Evolutionary conservation across 345 rosid genomes (phyloP).

Genomic region (Eucalyptus pauciflora): DNA sequence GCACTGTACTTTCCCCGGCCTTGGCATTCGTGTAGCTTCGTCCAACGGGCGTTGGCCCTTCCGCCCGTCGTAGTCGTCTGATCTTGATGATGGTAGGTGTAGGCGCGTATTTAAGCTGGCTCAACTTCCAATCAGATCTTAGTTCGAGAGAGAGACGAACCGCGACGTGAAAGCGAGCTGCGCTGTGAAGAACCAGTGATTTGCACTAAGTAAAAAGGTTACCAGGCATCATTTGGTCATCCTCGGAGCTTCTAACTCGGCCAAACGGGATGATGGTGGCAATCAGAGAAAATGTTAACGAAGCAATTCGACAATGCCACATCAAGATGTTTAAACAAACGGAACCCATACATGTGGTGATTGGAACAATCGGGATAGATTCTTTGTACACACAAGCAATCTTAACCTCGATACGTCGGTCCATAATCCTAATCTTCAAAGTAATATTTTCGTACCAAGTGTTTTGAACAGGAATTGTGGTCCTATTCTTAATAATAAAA

Average conservation of each 20-base stretch:
- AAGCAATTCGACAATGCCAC: no score
- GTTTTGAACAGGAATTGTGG: not conserved
- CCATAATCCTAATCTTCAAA: not conserved
- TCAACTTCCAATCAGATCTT: not conserved
- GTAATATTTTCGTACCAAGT: no score
- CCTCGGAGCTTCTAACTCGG: not conserved
- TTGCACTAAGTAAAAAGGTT: not conserved
- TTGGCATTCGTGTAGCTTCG: not conserved
- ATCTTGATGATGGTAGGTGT: not conserved
- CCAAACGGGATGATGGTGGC: not conserved
- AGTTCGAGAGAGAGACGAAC: not conserved
- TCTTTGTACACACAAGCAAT: no score
- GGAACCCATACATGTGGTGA: not conserved
- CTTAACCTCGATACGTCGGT: not conserved
- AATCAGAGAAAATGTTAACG: not conserved
- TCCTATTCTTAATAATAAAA: no score
- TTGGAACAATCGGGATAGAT: not conserved
- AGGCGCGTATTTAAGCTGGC: not conserved
- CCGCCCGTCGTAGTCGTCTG: no score
- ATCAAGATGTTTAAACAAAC: not conserved
- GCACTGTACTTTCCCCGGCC: not conserved
- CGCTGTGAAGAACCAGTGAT: not conserved
- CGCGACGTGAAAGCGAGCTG: no score
- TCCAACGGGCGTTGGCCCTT: no score
- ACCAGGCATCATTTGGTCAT: not conserved